A percentile compares a stretch with the other conserved stretches of the same genome.
phyloP scores from a whole-genome alignment of 768 basidiomycete genomes.

The Suillus sp. region DNA sequence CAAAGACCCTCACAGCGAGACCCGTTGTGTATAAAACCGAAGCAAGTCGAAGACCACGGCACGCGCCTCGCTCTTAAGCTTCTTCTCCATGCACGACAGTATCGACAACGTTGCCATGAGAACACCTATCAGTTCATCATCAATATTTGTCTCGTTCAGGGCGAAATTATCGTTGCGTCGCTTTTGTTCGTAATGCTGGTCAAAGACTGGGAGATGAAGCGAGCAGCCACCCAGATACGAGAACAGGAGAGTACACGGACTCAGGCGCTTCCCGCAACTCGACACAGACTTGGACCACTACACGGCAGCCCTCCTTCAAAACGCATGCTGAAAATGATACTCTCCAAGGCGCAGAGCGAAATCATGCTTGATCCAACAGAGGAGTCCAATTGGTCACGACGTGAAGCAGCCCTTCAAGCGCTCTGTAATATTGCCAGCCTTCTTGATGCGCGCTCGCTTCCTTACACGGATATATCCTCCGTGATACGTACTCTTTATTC shows the following conservation, averaged over 20 bases:
- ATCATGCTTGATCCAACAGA: slow-evolving; percentile 31
- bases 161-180: slow-evolving; percentile 77
- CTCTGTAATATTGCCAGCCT: slow-evolving; percentile 59
- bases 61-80: slow-evolving; percentile 57
- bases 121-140: slow-evolving; percentile 64
- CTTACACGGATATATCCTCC: slow-evolving; percentile 43
- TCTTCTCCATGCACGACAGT: slow-evolving; percentile 52
- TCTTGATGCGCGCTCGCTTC: slow-evolving; percentile 52
- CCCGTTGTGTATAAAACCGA: slow-evolving; percentile 33
- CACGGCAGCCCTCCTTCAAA: slow-evolving; percentile 27
- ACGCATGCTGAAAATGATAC: slow-evolving; percentile 37
- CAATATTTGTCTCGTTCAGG: slow-evolving; percentile 68
- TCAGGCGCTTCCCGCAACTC: slow-evolving; percentile 19
- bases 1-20: slow-evolving; percentile 18
- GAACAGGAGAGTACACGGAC: slow-evolving; percentile 21
- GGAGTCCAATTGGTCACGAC: slow-evolving; percentile 22
- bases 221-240: slow-evolving; percentile 27
- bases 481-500: slow-evolving; percentile 51
- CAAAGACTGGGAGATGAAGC: slow-evolving; percentile 59
- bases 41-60: slow-evolving; percentile 39
- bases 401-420: slow-evolving; percentile 53
- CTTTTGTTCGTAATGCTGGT: slow-evolving; percentile 66
- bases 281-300: slow-evolving; percentile 17
- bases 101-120: slow-evolving; percentile 56
- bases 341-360: slow-evolving; percentile 29